Evolutionary conservation across 371 early-diverging fungal genomes (phyloP).

Genomic region (Lichtheimia ramosa): DNA sequence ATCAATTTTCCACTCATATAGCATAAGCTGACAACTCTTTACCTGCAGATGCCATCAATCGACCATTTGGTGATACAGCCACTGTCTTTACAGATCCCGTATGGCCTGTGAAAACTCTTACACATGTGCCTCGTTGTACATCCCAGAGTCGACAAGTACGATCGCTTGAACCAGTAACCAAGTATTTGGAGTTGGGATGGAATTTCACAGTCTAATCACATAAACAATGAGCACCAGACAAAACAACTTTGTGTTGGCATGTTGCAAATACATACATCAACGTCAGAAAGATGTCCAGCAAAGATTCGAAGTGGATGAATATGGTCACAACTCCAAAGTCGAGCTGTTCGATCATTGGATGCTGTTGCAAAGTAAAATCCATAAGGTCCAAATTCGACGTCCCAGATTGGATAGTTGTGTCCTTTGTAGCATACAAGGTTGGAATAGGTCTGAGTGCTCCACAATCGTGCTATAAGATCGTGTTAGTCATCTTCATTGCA

Average conservation of each 20-base stretch:
- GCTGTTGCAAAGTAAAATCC: slow-evolving; percentile 98
- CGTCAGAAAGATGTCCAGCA: slow-evolving; percentile 97
- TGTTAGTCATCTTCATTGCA: neutral
- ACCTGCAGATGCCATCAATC: slow-evolving; percentile 90
- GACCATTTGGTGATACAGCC: slow-evolving; percentile 96
- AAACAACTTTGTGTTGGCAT: neutral
- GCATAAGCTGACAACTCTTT: slow-evolving; percentile 1
- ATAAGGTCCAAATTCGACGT: slow-evolving; percentile 85
- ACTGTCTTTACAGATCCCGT: slow-evolving; percentile 83
- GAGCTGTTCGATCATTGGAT: slow-evolving; percentile 94
- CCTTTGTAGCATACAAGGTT: slow-evolving; percentile 95
- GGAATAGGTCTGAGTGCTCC: slow-evolving; percentile 91
- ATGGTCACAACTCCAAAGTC: slow-evolving; percentile 97
- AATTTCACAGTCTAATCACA: slow-evolving; percentile 80
- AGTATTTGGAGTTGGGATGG: slow-evolving; percentile 98
- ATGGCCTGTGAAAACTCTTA: slow-evolving; percentile 95
- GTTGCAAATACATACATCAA: slow-evolving; percentile 71
- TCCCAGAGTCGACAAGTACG: slow-evolving; percentile 97
- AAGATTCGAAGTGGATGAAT: slow-evolving; percentile 96
- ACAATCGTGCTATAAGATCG: slow-evolving; percentile 76
- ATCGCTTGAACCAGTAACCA: slow-evolving; percentile 96
- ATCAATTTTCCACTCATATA: neutral
- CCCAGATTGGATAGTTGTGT: slow-evolving; percentile 99
- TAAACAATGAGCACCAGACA: neutral
- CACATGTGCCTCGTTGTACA: slow-evolving; percentile 89